Evolutionary conservation across 1,284 basidiomycete genomes (phyloP).

Genomic region (Apiotrichum brassicae): DNA sequence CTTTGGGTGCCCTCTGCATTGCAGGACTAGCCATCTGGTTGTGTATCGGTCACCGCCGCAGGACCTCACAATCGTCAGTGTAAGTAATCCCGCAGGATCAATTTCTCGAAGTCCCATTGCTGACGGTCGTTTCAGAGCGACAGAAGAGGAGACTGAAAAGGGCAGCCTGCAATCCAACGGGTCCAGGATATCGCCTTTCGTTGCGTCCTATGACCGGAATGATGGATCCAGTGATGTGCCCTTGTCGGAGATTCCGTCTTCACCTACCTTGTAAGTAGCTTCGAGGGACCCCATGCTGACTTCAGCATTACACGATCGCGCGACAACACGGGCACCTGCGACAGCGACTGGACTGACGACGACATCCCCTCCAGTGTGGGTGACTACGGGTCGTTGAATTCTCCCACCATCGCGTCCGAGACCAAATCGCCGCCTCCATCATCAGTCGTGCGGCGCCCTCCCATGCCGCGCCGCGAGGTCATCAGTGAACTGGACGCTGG

Average conservation of each 20-base stretch:
- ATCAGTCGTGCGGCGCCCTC: background rate
- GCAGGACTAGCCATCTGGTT: background rate
- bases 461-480: background rate
- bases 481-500: background rate
- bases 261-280: no score
- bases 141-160: background rate
- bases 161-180: no score
- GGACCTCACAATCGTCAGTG: background rate
- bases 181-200: no score
- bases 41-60: background rate
- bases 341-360: background rate
- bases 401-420: no score
- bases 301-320: background rate
- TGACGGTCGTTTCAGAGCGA: no score
- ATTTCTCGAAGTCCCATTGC: no score
- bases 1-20: background rate
- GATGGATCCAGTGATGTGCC: no score
- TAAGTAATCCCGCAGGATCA: no score
- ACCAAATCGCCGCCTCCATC: background rate
- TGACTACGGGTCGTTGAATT: background rate
- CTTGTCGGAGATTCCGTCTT: no score
- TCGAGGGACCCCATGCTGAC: no score
- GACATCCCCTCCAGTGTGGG: background rate
- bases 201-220: background rate
- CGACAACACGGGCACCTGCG: background rate